phyloP scores from a whole-genome alignment of 306 rosid genomes.

The Gillenia trifoliata region DNA sequence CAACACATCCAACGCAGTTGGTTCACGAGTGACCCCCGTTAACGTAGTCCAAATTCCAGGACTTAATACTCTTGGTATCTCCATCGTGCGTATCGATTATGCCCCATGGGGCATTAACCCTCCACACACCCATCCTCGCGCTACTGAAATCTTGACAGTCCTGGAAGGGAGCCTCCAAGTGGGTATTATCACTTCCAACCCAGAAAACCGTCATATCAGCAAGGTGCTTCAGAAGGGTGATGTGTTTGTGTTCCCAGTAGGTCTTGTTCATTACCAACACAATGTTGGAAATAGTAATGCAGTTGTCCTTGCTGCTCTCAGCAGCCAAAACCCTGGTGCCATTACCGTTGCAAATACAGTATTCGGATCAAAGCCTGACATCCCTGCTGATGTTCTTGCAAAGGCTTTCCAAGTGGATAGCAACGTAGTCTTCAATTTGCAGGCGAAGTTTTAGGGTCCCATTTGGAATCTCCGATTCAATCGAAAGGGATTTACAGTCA shows the following conservation, averaged over 20 bases:
- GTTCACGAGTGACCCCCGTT: conserved; percentile 16
- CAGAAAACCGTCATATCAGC: conserved; percentile 24
- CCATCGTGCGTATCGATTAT: conserved; percentile 26
- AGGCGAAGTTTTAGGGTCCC: no score
- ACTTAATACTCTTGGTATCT: conserved; percentile 33
- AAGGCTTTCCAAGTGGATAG: conserved; percentile 19
- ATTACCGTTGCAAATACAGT: conserved; percentile 20
- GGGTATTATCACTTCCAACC: conserved; percentile 30
- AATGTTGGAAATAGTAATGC: conserved; percentile 20
- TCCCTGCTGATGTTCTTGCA: conserved; percentile 18
- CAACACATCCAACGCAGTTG: conserved; percentile 23
- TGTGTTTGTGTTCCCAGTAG: conserved; percentile 32
- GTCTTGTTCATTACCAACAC: conserved; percentile 33
- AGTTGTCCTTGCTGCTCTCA: conserved; percentile 30
- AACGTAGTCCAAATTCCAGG: conserved; percentile 19
- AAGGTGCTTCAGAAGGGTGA: conserved; percentile 33
- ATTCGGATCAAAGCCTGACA: conserved; percentile 28
- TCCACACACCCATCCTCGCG: conserved; percentile 40
- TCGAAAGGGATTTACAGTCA: no score
- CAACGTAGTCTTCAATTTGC: no score
- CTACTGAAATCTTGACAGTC: conserved; percentile 29
- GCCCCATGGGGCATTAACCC: conserved; percentile 30
- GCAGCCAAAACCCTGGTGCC: conserved; percentile 33
- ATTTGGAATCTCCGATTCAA: no score
- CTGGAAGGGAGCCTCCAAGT: conserved; percentile 30